Evolutionary conservation across 1,139 yeast species (phyloP), one percentile per base, ranked within the genome.

Genomic region (Lipomyces yarrowii): DNA sequence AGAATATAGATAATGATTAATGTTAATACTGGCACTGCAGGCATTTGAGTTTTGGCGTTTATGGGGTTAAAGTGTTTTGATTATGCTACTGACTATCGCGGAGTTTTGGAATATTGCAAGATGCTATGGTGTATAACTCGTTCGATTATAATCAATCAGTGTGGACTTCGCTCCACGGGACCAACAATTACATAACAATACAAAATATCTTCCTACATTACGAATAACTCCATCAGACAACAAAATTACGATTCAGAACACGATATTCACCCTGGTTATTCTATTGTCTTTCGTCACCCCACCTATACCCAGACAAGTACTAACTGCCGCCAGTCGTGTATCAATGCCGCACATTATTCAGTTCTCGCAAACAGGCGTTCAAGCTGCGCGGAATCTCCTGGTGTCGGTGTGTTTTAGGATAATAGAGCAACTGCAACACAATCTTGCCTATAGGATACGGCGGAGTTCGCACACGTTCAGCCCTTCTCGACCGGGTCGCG

Each of bases 391-490:
- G 90, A 67, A 86, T 78, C 7, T 78, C 72, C 72, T 87, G 89
- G 46, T 76, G 76, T 2, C 75, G 73, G 59, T 82, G 81, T 5
- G 80, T 77, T 67, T 86, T 80, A 35, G 90, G 90, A 59, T 92
- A 80, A 74, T 81, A 93, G 74, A 93, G 80, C 88, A 90, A 87
- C 64, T 87, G 86, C 32, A 90, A 85, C 72, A 88, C 88, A 62
- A 93, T 77, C 59, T 85, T 84, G 13, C 90, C 96, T 71, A 90
- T 83, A 55, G 83, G 79, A 74, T 87, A 87, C 1, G 96, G 91
- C 30, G 82, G 79, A 57, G 81, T 77, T 69, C 78, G 77, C 74
- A 52, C 56, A 37, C 57, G 61, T 42, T 37, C 67, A 56, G 53
- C 53, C 46, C 51, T 42, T 33, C 53, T 59, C 26, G 73, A 73